A percentile compares a stretch with the other conserved stretches of the same genome.
Evolutionary conservation across 495 filamentous ascomycete genomes (phyloP).

Genomic region (Bacidia rubella): DNA sequence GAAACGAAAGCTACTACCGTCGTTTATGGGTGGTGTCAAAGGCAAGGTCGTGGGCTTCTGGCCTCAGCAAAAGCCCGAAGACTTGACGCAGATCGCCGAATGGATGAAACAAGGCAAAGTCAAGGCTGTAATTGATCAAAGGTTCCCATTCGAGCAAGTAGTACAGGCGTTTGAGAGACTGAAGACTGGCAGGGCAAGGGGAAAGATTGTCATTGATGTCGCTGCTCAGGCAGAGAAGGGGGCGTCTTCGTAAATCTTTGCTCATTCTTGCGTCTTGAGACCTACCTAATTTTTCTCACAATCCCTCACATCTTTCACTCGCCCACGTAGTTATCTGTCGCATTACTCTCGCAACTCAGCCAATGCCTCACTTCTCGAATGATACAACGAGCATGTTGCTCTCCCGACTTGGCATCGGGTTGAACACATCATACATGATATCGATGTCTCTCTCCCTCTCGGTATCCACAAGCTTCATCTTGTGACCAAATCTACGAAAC

Average conservation of each 20-base stretch:
- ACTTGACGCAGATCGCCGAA: constrained; percentile 40
- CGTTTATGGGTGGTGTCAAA: constrained; percentile 52
- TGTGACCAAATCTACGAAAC: constrained; percentile 27
- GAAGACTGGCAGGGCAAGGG: constrained; percentile 44
- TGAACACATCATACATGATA: constrained; percentile 7
- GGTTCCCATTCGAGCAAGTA: constrained; percentile 46
- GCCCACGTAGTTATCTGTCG: too few relatives aligned
- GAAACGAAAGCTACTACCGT: constrained; percentile 30
- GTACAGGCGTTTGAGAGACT: constrained; percentile 49
- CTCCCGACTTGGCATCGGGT: constrained; percentile 7
- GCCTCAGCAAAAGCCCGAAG: constrained; percentile 27
- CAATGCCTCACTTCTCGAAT: constrained; percentile 3
- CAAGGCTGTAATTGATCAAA: constrained; percentile 43
- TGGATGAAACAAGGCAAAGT: constrained; percentile 50
- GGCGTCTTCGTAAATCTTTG: too few relatives aligned
- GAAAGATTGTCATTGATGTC: constrained; percentile 52
- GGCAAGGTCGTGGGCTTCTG: constrained; percentile 34
- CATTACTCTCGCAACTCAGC: too few relatives aligned
- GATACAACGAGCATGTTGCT: constrained; percentile 11
- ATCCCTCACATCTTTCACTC: too few relatives aligned
- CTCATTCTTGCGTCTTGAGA: too few relatives aligned
- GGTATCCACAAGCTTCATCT: constrained; percentile 23
- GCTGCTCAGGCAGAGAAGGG: too few relatives aligned
- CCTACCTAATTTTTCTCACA: too few relatives aligned
- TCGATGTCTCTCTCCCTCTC: constrained; percentile 13